Conservation (phyloP, 371 early-diverging fungal genomes). For the Aphelidium insulamus region DNA sequence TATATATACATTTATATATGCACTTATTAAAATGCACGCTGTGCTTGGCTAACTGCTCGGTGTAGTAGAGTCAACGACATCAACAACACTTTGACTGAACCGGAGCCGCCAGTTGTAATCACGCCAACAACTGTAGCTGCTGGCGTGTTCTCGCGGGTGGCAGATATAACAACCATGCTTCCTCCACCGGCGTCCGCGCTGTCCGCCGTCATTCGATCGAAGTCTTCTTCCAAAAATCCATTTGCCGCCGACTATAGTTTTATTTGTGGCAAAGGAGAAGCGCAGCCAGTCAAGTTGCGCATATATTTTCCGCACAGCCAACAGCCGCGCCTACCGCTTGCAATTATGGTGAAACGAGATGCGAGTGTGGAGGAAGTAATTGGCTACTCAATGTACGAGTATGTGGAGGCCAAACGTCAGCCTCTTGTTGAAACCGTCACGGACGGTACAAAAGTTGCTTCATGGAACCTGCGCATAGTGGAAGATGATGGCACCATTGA, state of each 20-base stretch:
- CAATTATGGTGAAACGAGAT: slow-evolving; percentile 45
- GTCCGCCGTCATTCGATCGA: slow-evolving; percentile 32
- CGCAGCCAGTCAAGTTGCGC: slow-evolving; percentile 28
- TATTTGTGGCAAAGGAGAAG: slow-evolving; percentile 30
- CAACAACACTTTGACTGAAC: no score
- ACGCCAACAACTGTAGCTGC: no score
- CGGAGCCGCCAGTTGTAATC: no score
- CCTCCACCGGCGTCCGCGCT: slow-evolving; percentile 33
- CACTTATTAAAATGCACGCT: no score
- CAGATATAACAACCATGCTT: no score
- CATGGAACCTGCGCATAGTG: slow-evolving; percentile 72
- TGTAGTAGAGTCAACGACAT: no score
- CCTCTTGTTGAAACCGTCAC: slow-evolving; percentile 39
- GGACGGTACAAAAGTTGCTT: slow-evolving; percentile 32
- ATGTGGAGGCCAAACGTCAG: slow-evolving; percentile 34
- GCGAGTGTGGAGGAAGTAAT: slow-evolving; percentile 80
- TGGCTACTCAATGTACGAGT: slow-evolving; percentile 61
- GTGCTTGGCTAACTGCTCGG: no score
- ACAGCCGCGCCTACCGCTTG: slow-evolving; percentile 28
- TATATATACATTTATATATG: no score
- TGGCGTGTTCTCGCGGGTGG: no score
- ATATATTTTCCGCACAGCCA: slow-evolving; percentile 32
- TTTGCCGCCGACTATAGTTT: slow-evolving; percentile 36
- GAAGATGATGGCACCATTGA: slow-evolving; percentile 89
- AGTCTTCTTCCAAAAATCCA: slow-evolving; percentile 37